Evolutionary conservation across 305 asterid genomes (phyloP).

Genomic region (Caryopteris hybrid): DNA sequence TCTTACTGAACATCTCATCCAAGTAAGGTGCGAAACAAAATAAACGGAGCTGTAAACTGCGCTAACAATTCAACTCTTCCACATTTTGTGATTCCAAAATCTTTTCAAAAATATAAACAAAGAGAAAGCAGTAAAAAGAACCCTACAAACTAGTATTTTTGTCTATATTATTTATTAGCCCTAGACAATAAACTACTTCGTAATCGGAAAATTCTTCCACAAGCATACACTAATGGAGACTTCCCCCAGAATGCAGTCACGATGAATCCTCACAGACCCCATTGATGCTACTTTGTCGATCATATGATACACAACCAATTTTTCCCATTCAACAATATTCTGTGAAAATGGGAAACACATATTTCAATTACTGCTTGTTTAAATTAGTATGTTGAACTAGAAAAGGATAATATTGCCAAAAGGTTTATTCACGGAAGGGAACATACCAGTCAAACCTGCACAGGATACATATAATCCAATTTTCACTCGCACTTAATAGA

Average conservation of each 20-base stretch:
- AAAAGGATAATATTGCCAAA: neutral
- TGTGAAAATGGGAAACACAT: neutral
- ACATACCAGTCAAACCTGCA: slow-evolving; percentile 21
- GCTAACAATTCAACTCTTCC: slow-evolving; percentile 5
- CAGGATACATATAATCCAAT: neutral
- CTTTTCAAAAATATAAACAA: slow-evolving; percentile 8
- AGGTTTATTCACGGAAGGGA: neutral
- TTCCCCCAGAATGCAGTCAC: slow-evolving; percentile 4
- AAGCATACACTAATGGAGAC: slow-evolving; percentile 1
- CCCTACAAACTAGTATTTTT: slow-evolving; percentile 14
- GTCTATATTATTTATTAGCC: slow-evolving; percentile 12
- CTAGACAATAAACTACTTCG: slow-evolving; percentile 10
- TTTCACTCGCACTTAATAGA: slow-evolving; percentile 59
- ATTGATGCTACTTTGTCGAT: neutral
- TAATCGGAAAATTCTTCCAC: slow-evolving; percentile 20
- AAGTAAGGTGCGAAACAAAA: neutral
- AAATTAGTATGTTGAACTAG: neutral
- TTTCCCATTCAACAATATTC: neutral
- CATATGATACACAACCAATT: neutral
- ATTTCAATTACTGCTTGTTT: neutral
- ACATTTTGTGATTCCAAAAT: slow-evolving; percentile 10
- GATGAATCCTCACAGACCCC: slow-evolving; percentile 5
- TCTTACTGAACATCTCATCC: neutral
- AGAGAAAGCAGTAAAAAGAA: neutral
- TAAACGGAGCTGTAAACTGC: neutral